These are phyloP conservation scores for Ganoderma boninense DNA, from an alignment of 1,284 basidiomycete genomes.

Conservation along the genomic window DNA sequence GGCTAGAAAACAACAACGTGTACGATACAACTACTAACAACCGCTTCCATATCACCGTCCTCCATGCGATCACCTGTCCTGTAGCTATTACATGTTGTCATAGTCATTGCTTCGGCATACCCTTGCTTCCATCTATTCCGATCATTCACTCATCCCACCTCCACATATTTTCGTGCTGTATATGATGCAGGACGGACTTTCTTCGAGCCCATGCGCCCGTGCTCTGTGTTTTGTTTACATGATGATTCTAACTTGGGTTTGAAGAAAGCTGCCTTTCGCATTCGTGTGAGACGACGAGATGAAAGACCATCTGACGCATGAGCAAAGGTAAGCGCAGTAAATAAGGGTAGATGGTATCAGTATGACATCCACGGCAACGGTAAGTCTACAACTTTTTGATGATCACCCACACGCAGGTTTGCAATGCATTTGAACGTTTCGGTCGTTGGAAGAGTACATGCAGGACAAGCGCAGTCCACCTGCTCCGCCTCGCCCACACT, in stretches of 20 bases:
- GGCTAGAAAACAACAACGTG: conserved; percentile 30
- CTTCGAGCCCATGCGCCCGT: not conserved
- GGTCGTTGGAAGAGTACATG: too few species aligned
- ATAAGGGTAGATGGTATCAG: too few species aligned
- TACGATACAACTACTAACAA: conserved; percentile 29
- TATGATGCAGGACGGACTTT: conserved; percentile 11
- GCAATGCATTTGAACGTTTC: too few species aligned
- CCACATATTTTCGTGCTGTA: conserved; percentile 11
- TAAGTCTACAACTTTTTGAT: too few species aligned
- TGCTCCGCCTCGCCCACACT: too few species aligned
- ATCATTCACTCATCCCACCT: not conserved
- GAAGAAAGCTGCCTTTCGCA: not conserved
- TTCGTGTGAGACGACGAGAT: not conserved
- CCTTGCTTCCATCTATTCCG: conserved; percentile 27
- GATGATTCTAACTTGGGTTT: not conserved
- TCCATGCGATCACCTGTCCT: conserved; percentile 26
- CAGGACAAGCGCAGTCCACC: too few species aligned
- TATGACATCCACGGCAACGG: too few species aligned
- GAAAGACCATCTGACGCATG: too few species aligned
- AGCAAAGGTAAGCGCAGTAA: too few species aligned
- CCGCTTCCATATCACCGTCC: conserved; percentile 4
- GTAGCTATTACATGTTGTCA: conserved; percentile 35
- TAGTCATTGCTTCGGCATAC: conserved; percentile 30
- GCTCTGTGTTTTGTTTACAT: conserved; percentile 7
- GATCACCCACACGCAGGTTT: too few species aligned